Evolutionary conservation across 2,329 filamentous ascomycete species (phyloP).

Genomic region (Acephala macrosclerotiorum): DNA sequence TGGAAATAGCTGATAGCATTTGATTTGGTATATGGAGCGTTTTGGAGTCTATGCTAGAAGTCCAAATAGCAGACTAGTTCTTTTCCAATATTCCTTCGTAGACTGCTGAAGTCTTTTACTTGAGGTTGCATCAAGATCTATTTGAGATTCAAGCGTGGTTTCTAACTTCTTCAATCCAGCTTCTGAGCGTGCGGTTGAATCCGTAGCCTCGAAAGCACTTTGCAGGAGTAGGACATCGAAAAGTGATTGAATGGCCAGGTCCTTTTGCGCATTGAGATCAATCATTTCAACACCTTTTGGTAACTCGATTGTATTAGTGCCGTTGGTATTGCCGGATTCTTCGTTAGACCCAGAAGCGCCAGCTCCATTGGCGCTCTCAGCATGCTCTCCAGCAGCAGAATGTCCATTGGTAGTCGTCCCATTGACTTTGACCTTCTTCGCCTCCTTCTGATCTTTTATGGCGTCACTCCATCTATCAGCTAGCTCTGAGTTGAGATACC

Average conservation of each 20-base stretch:
- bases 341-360: too few relatives aligned
- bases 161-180: slow-evolving; percentile 53
- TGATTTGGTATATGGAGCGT: not conserved
- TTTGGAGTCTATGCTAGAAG: slow-evolving; percentile 59
- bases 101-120: slow-evolving; percentile 65
- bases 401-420: slow-evolving; percentile 16
- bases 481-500: slow-evolving; percentile 59
- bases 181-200: slow-evolving; percentile 40
- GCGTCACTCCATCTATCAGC: slow-evolving; percentile 47
- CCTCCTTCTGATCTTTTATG: slow-evolving; percentile 29
- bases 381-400: not conserved
- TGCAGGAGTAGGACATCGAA: slow-evolving; percentile 65
- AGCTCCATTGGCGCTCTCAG: not conserved
- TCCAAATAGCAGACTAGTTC: slow-evolving; percentile 83
- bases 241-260: slow-evolving; percentile 65
- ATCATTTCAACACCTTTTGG: not conserved
- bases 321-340: not conserved
- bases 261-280: slow-evolving; percentile 36
- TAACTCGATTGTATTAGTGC: not conserved
- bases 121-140: slow-evolving; percentile 57
- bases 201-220: slow-evolving; percentile 50
- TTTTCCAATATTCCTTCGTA: slow-evolving; percentile 82
- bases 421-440: slow-evolving; percentile 30
- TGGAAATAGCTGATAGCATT: too few relatives aligned
- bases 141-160: slow-evolving; percentile 50